Percentiles rank a stretch among this genome's conserved stretches.
Evolutionary conservation across 139 green algal genomes (phyloP).

Genomic region (Trebouxia sp.): DNA sequence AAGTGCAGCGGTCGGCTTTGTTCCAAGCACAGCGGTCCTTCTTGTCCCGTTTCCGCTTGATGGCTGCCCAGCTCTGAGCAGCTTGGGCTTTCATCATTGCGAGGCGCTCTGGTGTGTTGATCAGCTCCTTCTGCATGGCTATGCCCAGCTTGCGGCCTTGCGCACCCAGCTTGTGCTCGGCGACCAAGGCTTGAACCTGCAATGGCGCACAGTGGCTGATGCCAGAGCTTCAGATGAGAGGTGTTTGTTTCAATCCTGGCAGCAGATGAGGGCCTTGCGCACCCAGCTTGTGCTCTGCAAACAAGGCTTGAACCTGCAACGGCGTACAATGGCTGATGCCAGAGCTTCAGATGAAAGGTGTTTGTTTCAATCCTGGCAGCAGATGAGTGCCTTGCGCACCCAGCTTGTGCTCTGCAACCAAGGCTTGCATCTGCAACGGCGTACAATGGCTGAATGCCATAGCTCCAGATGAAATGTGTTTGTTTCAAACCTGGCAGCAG

Average conservation of each 20-base stretch:
- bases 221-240: too few relatives aligned
- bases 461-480: too few relatives aligned
- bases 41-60: not conserved
- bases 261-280: not conserved
- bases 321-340: not conserved
- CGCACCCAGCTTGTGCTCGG: not conserved
- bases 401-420: not conserved
- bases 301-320: slow-evolving; percentile 16
- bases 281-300: not conserved
- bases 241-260: not conserved
- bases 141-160: not conserved
- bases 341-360: too few relatives aligned
- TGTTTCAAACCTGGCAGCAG: not conserved
- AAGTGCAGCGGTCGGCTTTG: not conserved
- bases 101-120: slow-evolving; percentile 24
- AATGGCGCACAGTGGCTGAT: not conserved
- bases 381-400: not conserved
- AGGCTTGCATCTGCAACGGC: slow-evolving; percentile 5
- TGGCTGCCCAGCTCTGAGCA: not conserved
- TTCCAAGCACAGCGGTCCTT: not conserved
- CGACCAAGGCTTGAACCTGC: slow-evolving; percentile 24
- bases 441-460: not conserved
- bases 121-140: slow-evolving; percentile 11
- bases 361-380: not conserved
- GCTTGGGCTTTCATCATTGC: not conserved